phyloP scores from a whole-genome alignment of 345 rosid genomes.

The Abelmoschus esculentus region DNA sequence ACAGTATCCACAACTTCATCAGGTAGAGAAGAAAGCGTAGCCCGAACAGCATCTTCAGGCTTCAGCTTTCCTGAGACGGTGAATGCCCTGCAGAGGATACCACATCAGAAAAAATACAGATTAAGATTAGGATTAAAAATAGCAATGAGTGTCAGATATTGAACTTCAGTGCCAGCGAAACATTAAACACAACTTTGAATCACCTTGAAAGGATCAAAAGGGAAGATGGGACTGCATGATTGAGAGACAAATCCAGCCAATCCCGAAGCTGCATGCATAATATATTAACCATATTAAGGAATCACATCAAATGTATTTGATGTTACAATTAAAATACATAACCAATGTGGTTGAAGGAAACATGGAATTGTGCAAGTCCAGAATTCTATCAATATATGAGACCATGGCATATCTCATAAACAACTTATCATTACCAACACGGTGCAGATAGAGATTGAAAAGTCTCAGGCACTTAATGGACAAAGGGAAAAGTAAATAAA shows the following conservation, averaged over 20 bases:
- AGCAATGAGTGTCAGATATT: background rate
- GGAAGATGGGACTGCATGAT: slow-evolving; percentile 83
- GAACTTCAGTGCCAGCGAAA: slow-evolving; percentile 10
- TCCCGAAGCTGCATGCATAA: slow-evolving; percentile 53
- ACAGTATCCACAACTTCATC: slow-evolving; percentile 96
- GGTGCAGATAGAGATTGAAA: background rate
- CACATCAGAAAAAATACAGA: slow-evolving; percentile 12
- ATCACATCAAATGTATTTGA: slow-evolving; percentile 12
- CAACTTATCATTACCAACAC: background rate
- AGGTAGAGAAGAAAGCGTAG: slow-evolving; percentile 90
- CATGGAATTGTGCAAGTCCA: background rate
- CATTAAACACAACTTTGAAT: slow-evolving; percentile 64
- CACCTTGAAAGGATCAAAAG: slow-evolving; percentile 94
- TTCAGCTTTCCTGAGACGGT: slow-evolving; percentile 65
- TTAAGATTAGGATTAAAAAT: background rate
- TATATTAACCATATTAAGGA: slow-evolving; percentile 12
- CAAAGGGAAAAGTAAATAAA: background rate
- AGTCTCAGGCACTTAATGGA: background rate
- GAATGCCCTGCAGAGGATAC: slow-evolving; percentile 51
- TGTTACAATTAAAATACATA: background rate
- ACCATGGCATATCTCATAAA: background rate
- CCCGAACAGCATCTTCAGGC: slow-evolving; percentile 82
- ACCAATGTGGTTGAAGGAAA: background rate
- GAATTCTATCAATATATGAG: too few relatives aligned
- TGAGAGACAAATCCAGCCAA: slow-evolving; percentile 95